A percentile compares a stretch with the other conserved stretches of the same genome.
phyloP scores from a whole-genome alignment of 1,284 basidiomycete genomes.

The Takashimella koratensis region DNA sequence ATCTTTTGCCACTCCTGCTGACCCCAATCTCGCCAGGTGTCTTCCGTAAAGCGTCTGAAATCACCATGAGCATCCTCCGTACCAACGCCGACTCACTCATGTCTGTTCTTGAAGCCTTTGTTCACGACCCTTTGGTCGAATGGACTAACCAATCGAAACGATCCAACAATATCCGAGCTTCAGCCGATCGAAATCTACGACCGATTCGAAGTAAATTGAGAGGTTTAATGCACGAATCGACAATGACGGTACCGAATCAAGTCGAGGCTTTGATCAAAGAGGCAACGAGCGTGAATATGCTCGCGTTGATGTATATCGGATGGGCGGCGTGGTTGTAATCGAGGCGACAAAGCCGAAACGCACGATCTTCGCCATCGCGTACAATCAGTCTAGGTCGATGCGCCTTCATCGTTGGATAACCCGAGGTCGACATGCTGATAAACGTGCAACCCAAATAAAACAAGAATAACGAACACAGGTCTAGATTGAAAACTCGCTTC shows the following conservation, averaged over 20 bases:
- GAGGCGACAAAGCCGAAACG: too few relatives aligned
- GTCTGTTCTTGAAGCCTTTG: constrained; percentile 94
- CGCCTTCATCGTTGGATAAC: too few relatives aligned
- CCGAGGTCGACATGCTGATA: too few relatives aligned
- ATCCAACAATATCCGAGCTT: constrained; percentile 50
- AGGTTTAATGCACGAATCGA: constrained; percentile 59
- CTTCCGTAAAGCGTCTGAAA: constrained; percentile 88
- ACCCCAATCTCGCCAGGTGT: constrained; percentile 57
- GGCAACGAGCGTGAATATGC: constrained; percentile 66
- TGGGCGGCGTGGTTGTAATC: constrained; percentile 73
- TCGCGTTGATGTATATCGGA: constrained; percentile 61
- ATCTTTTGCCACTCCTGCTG: not conserved
- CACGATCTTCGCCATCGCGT: too few relatives aligned
- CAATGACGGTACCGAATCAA: constrained; percentile 68
- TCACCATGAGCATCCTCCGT: constrained; percentile 81
- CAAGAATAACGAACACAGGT: too few relatives aligned
- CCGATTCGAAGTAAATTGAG: constrained; percentile 80
- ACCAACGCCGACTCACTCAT: constrained; percentile 92
- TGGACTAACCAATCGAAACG: constrained; percentile 69
- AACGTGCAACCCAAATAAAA: too few relatives aligned
- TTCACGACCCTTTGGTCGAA: constrained; percentile 96
- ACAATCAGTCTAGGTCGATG: too few relatives aligned
- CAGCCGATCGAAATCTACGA: constrained; percentile 69
- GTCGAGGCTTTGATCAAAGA: constrained; percentile 88
- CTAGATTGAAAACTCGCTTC: too few relatives aligned